Percentiles rank a stretch among this genome's conserved stretches.
phyloP scores from a whole-genome alignment of 2,329 filamentous ascomycete genomes.

The Trichoderma sp. region DNA sequence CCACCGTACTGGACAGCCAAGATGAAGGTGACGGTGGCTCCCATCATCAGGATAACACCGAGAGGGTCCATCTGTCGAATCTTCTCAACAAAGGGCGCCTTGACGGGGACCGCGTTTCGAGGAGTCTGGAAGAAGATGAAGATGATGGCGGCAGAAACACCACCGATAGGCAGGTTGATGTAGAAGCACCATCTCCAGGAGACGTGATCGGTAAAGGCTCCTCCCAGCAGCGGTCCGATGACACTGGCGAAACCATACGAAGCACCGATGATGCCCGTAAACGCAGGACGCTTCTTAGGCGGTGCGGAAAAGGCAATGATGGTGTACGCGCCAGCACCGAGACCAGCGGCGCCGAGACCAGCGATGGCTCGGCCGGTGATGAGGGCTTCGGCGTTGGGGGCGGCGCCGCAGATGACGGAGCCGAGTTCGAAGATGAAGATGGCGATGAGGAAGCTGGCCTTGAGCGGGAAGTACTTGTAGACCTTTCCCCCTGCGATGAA shows the following conservation, averaged over 20 bases:
- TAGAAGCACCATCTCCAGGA: constrained; percentile 42
- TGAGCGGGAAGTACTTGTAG: constrained; percentile 52
- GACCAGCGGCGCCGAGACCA: constrained; percentile 44
- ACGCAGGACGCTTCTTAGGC: constrained; percentile 35
- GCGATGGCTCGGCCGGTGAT: constrained; percentile 50
- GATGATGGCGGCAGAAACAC: constrained; percentile 35
- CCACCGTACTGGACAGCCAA: constrained; percentile 50
- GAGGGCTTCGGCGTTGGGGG: constrained; percentile 46
- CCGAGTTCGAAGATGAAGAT: constrained; percentile 55
- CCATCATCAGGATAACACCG: constrained; percentile 46
- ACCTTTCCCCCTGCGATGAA: constrained; percentile 42
- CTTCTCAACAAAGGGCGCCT: constrained; percentile 42
- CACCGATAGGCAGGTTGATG: constrained; percentile 39
- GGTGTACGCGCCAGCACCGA: constrained; percentile 48
- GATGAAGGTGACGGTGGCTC: constrained; percentile 41
- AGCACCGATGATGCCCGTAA: constrained; percentile 39
- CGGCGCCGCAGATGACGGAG: constrained; percentile 48
- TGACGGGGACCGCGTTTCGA: constrained; percentile 35
- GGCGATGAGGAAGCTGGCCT: constrained; percentile 46
- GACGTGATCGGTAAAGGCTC: constrained; percentile 38
- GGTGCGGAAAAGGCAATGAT: constrained; percentile 46
- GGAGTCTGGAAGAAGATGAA: constrained; percentile 44
- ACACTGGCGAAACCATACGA: constrained; percentile 38
- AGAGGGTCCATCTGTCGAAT: constrained; percentile 47
- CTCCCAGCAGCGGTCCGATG: constrained; percentile 37